These are phyloP conservation scores for Phytophthora syringae DNA, from an alignment of 352 stramenopile genomes.

Conservation along the genomic window DNA sequence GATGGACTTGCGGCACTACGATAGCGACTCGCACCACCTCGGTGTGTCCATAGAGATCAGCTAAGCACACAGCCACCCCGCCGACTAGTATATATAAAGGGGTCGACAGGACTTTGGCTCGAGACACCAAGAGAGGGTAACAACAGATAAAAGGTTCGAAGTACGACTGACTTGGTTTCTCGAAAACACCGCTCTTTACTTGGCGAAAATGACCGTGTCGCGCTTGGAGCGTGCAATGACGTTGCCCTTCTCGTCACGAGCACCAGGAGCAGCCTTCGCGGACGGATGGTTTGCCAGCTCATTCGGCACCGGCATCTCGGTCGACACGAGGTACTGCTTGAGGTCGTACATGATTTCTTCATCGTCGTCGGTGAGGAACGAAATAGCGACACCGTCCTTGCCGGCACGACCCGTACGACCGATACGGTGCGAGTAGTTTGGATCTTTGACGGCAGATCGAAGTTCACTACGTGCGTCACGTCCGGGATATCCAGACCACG, in stretches of 20 bases:
- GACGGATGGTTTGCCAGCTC: constrained; percentile 95
- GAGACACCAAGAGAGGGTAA: constrained; percentile 5
- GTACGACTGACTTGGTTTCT: neutral
- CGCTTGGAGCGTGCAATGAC: constrained; percentile 87
- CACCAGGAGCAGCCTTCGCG: constrained; percentile 86
- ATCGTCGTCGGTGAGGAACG: constrained; percentile 98
- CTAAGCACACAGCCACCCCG: constrained; percentile 29
- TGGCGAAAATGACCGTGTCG: constrained; percentile 90
- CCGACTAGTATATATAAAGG: constrained; percentile 40
- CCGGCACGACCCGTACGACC: constrained; percentile 97
- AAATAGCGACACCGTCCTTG: constrained; percentile 97
- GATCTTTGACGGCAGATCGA: constrained; percentile 98
- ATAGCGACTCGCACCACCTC: constrained; percentile 85
- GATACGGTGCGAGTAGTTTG: constrained; percentile 99
- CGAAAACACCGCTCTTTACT: constrained; percentile 42
- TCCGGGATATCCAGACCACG: constrained; percentile 98
- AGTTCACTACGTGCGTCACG: constrained; percentile 99
- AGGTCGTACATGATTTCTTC: constrained; percentile 97
- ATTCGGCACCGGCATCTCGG: constrained; percentile 93
- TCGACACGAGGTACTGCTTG: constrained; percentile 96
- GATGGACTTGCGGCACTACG: constrained; percentile 85
- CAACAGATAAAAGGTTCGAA: constrained; percentile 11
- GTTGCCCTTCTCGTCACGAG: constrained; percentile 87
- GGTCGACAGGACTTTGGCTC: constrained; percentile 6
- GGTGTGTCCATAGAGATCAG: constrained; percentile 87